A percentile compares a stretch with the other conserved stretches of the same genome.
These are phyloP conservation scores for Kluyveromyces lactis DNA, from an alignment of 805 yeast genomes.

Conservation along the genomic window DNA sequence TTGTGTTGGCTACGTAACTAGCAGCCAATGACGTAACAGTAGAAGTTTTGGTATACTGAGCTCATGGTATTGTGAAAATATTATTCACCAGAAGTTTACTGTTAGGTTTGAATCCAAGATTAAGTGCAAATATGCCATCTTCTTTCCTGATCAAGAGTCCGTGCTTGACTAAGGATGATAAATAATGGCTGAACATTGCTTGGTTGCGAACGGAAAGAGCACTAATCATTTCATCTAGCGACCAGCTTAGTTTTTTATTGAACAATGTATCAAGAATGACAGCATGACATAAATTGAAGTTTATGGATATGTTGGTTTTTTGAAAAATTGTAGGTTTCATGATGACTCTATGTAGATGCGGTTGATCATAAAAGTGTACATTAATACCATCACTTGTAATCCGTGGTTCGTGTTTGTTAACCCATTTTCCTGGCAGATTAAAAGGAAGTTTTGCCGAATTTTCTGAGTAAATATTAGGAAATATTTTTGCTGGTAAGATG, in stretches of 20 bases:
- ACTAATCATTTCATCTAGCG: background rate
- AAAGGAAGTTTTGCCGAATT: background rate
- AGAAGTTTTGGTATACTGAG: too few relatives aligned
- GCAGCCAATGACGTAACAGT: too few relatives aligned
- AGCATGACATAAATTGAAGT: constrained; percentile 1
- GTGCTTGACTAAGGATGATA: background rate
- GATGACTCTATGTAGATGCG: constrained; percentile 1
- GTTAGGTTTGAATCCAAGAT: constrained; percentile 1
- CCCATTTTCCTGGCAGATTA: background rate
- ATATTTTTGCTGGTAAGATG: background rate
- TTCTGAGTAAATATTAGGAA: background rate
- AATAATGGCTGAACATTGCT: background rate
- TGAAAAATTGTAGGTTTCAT: background rate
- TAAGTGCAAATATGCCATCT: background rate
- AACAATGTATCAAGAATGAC: constrained; percentile 1
- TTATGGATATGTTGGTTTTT: background rate
- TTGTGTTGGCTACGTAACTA: too few relatives aligned
- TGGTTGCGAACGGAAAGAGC: background rate
- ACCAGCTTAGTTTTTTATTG: background rate
- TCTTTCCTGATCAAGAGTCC: background rate
- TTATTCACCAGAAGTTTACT: background rate
- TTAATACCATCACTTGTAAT: background rate
- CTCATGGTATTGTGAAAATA: background rate
- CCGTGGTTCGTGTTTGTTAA: too few relatives aligned
- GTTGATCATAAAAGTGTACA: background rate